phyloP scores from a whole-genome alignment of 805 yeast genomes.

The Candida maesae region DNA sequence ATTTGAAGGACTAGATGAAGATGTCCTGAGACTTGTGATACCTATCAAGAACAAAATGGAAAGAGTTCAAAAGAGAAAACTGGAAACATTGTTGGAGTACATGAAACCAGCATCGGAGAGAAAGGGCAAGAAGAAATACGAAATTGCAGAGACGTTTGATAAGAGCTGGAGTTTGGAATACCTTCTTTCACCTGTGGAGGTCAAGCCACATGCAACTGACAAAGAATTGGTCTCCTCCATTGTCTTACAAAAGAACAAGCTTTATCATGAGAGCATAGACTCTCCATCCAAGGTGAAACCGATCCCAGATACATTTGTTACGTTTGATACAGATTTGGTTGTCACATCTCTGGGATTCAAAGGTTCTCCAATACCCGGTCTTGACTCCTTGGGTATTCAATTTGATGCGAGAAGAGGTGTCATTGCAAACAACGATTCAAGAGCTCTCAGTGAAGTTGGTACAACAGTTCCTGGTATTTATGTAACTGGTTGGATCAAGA shows the following conservation, averaged over 20 bases:
- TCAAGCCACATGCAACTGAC: slow-evolving; percentile 34
- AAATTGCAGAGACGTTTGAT: slow-evolving; percentile 11
- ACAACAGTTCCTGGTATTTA: slow-evolving; percentile 49
- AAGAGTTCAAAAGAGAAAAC: slow-evolving; percentile 48
- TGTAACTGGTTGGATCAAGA: slow-evolving; percentile 87
- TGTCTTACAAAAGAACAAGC: slow-evolving; percentile 44
- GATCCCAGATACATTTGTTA: slow-evolving; percentile 21
- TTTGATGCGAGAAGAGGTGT: slow-evolving; percentile 44
- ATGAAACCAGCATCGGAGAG: slow-evolving; percentile 31
- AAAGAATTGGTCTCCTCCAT: slow-evolving; percentile 35
- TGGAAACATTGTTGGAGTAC: slow-evolving; percentile 59
- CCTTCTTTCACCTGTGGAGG: slow-evolving; percentile 58
- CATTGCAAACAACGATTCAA: slow-evolving; percentile 44
- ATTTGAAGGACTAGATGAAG: slow-evolving; percentile 44
- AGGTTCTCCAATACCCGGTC: slow-evolving; percentile 58
- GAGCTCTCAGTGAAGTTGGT: slow-evolving; percentile 31
- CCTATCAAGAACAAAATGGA: slow-evolving; percentile 61
- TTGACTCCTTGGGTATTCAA: slow-evolving; percentile 41
- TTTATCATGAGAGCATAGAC: slow-evolving; percentile 35
- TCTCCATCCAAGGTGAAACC: slow-evolving; percentile 26
- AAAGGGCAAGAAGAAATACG: slow-evolving; percentile 18
- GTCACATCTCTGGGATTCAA: slow-evolving; percentile 82
- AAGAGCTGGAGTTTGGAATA: slow-evolving; percentile 65
- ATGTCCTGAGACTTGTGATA: slow-evolving; percentile 37
- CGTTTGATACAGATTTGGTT: slow-evolving; percentile 55